phyloP scores from a whole-genome alignment of 352 stramenopile genomes.

The Phytophthora sp. region DNA sequence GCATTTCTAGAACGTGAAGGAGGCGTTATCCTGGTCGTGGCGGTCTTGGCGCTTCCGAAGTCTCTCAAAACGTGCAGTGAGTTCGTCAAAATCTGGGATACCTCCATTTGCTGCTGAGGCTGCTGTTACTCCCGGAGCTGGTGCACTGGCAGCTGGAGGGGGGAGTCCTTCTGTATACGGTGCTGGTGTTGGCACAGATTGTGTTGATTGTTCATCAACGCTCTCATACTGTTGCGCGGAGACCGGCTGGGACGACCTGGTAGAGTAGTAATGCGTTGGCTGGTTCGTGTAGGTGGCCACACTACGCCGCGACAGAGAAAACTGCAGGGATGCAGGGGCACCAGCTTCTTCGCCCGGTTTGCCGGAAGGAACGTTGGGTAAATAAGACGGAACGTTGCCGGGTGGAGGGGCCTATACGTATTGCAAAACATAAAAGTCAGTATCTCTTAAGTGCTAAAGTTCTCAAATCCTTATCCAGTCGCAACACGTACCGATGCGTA shows the following conservation, averaged over 20 bases:
- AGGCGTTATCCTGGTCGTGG: conserved; percentile 54
- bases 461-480: too few species aligned
- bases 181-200: conserved; percentile 17
- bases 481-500: conserved; percentile 62
- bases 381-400: conserved; percentile 48
- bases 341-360: conserved; percentile 27
- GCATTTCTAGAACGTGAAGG: conserved; percentile 68
- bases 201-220: conserved; percentile 3
- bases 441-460: too few species aligned
- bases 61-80: conserved; percentile 93
- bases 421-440: neutral
- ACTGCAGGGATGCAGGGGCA: conserved; percentile 19
- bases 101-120: conserved; percentile 38
- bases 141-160: conserved; percentile 4
- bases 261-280: conserved; percentile 44
- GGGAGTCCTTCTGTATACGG: conserved; percentile 16
- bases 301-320: conserved; percentile 42
- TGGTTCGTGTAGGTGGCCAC: conserved; percentile 50
- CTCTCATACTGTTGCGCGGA: conserved; percentile 24
- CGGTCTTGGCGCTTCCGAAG: conserved; percentile 81
- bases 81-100: conserved; percentile 92
- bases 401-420: conserved; percentile 48
- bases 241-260: conserved; percentile 15
- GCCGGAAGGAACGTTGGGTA: conserved; percentile 48
- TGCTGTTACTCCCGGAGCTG: conserved; percentile 11